Base-by-base conservation (phyloP, 768 basidiomycete genomes). In the Chiua virens region DNA sequence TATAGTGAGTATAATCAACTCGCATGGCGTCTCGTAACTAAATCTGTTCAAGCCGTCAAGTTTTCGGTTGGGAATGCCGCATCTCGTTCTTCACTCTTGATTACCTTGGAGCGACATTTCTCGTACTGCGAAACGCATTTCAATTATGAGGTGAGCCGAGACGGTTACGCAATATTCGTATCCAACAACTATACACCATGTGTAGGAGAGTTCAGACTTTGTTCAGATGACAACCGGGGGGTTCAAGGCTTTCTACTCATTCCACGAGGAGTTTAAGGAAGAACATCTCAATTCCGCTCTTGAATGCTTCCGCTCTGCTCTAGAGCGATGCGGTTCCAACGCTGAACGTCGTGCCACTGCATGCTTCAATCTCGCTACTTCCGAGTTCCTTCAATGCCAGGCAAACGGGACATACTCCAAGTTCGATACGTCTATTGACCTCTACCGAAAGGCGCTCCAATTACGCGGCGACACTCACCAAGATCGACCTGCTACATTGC, bases 391-490 rank as follows among this genome's bases (percentile, higher is more conserved):
- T 28, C 15, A 15, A 3, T 52, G 25, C 7, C 53, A 44, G 22
- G 14, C 41, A 5, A 34, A 35, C 4, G 28, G 20, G 8, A 18
- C 11, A 2, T 25, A 13, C 6, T 4, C 2, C 3, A 13, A 27
- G 3, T 32, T 46, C 20, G n/a, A 39, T 1, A 13, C 22, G 2
- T 20, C 55, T 28, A 56, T 54, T 20, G 22, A 34, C 0, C 10
- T 30, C 17, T 53, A 53, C 45, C 49, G 36, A n/a, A 37, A 49
- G 13, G 58, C 56, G 25, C 48, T 63, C 38, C 30, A 45, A 13
- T 18, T 64, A 2, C 58, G 49, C 11, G 10, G 9, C 35, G 27
- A 2, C n/a, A 22, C 4, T 30, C n/a, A n/a, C n/a, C n/a, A n/a
- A n/a, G n/a, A n/a, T n/a, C n/a, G n/a, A n/a, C n/a, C n/a, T n/a